Base-by-base conservation (phyloP, 345 rosid species). In the Aurinia saxatilis region DNA sequence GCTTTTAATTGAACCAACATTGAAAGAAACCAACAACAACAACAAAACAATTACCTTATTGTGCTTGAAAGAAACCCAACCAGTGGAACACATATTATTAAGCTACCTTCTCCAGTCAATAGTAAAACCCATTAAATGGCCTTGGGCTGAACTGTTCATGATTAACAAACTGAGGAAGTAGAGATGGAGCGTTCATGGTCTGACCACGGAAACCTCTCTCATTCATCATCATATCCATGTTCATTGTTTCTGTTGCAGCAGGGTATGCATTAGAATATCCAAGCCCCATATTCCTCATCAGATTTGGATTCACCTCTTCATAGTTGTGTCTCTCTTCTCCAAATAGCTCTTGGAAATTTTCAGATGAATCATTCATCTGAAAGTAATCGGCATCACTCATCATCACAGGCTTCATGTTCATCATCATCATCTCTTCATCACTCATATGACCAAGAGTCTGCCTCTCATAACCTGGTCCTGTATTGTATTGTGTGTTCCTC, bases 221-320 rank as follows among this genome's bases (percentile, higher is more conserved):
- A 33, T 50, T 67, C 60, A 50, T 37, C 56, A 51, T 37, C 68
- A 61, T 54, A 62, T 47, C 31, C 74, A 56, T 62, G 35, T 56
- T 70, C 74, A 56, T 56, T 40, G 70, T 8, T 50, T 57, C 66
- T 64, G 49, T n/a, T 50, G 66, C 63, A 48, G 66, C 63, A 48
- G 69, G 64, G 70, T 70, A 70, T 17, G 33, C 48, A 57, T 50
- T 71, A 25, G 66, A 17, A 57, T 57, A 71, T 14, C 70, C 75
- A 16, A 71, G 48, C n/a, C 51, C 65, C 60, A 23, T 57, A 5
- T 57, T 48, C 60, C 42, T 57, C 63, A 31, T 61, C 45, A 49
- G 53, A 50, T 57, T 50, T 50, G 65, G 65, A 50, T 34, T 37
- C 60, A 42, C 53, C 56, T 50, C 54, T 63, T 49, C 65, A 57